Conservation (phyloP, 1,139 yeast species). For the Sugiyamaella neomexicana region DNA sequence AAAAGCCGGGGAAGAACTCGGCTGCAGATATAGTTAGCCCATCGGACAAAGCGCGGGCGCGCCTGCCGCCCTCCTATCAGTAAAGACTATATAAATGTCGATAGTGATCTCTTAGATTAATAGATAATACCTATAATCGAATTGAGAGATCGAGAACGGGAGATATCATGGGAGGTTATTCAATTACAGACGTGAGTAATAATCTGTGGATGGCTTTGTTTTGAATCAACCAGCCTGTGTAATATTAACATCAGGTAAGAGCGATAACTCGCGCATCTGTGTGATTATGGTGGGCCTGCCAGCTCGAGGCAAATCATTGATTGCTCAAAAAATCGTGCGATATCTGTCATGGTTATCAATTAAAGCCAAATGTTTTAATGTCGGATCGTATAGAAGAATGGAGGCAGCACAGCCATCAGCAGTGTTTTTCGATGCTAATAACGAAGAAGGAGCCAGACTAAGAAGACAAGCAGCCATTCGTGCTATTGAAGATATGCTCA, state of each 20-base stretch:
- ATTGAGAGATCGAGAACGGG: not conserved
- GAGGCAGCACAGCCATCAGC: conserved; percentile 61
- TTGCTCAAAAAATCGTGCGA: conserved; percentile 79
- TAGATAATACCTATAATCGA: too few relatives aligned
- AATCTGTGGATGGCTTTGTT: too few relatives aligned
- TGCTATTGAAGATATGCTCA: conserved; percentile 82
- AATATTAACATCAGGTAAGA: conserved; percentile 21
- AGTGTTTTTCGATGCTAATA: conserved; percentile 72
- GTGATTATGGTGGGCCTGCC: conserved; percentile 62
- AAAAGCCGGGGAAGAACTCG: not conserved
- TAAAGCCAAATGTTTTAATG: conserved; percentile 83
- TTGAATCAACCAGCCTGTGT: too few relatives aligned
- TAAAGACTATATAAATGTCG: not conserved
- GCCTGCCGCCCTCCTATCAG: conserved; percentile 8
- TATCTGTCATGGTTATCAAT: conserved; percentile 91
- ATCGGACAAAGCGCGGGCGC: conserved; percentile 5
- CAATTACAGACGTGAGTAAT: conserved; percentile 23
- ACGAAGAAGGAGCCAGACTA: conserved; percentile 60
- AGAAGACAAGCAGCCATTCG: conserved; percentile 68
- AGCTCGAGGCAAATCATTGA: conserved; percentile 75
- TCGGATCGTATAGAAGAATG: conserved; percentile 78
- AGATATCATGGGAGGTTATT: conserved; percentile 19
- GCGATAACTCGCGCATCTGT: conserved; percentile 40
- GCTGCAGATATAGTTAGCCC: not conserved
- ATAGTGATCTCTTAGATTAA: too few relatives aligned